phyloP scores from a whole-genome alignment of 345 rosid genomes.

The Eucalyptus erythrocorys region DNA sequence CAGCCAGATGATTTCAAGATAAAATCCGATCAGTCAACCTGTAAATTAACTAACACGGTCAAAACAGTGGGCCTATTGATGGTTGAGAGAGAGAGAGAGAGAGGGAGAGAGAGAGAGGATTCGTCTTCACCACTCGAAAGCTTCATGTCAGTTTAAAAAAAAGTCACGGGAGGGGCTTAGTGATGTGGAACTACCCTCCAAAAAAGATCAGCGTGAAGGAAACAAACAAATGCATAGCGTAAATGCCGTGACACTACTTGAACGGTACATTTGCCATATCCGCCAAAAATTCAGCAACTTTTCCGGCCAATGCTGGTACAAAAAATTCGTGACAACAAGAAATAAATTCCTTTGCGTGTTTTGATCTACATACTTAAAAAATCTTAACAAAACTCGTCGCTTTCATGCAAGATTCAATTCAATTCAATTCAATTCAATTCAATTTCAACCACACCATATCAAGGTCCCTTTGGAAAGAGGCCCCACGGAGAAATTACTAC shows the following conservation, averaged over 20 bases:
- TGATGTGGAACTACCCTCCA: not conserved
- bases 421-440: not conserved
- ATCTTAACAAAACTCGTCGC: not conserved
- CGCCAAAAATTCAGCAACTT: slow-evolving; percentile 30
- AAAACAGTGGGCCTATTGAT: not conserved
- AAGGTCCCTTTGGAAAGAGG: not conserved
- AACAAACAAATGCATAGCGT: not conserved
- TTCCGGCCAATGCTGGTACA: not conserved
- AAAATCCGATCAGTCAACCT: not conserved
- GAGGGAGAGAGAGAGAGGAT: not conserved
- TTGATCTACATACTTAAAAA: not conserved
- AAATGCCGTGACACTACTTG: not conserved
- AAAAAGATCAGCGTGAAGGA: not conserved
- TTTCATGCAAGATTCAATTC: not conserved
- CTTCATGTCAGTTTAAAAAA: not conserved
- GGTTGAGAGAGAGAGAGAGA: not conserved
- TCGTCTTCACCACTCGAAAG: not conserved
- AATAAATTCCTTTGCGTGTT: not conserved
- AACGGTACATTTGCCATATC: not conserved
- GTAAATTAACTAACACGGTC: not conserved
- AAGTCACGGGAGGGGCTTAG: slow-evolving; percentile 3
- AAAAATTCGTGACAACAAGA: not conserved
- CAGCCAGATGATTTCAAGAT: not conserved
- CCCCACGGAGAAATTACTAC: not conserved
- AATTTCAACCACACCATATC: not conserved